A percentile compares a stretch with the other conserved stretches of the same genome.
Evolutionary conservation across 768 basidiomycete genomes (phyloP).

Genomic region (Dendrothele bispora): DNA sequence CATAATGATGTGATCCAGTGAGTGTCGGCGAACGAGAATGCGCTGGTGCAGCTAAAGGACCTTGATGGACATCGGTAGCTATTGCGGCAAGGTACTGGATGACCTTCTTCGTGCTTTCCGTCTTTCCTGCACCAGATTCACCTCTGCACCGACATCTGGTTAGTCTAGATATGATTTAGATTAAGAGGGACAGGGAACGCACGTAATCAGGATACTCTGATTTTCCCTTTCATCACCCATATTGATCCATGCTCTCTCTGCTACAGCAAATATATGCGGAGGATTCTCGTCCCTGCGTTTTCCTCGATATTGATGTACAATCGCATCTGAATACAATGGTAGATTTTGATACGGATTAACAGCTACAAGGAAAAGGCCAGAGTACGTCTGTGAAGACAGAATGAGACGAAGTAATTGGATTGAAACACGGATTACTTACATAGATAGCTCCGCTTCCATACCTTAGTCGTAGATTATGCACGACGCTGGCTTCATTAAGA

Average conservation of each 20-base stretch:
- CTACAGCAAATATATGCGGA: conserved; percentile 96
- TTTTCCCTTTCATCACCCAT: conserved; percentile 98
- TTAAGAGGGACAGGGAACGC: conserved; percentile 29
- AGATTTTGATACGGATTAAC: conserved; percentile 95
- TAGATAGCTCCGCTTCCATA: conserved; percentile 93
- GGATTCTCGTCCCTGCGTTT: conserved; percentile 89
- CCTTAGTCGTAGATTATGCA: conserved; percentile 92
- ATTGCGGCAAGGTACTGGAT: conserved; percentile 99
- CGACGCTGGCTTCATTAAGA: conserved; percentile 97
- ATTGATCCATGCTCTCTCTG: conserved; percentile 96
- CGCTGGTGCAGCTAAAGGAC: conserved; percentile 49
- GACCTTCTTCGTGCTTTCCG: conserved; percentile 98
- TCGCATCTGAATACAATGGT: conserved; percentile 87
- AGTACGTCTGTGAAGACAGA: conserved; percentile 74
- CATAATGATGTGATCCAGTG: conserved; percentile 46
- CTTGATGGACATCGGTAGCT: conserved; percentile 71
- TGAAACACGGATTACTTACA: conserved; percentile 46
- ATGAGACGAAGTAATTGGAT: conserved; percentile 8
- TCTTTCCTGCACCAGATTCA: conserved; percentile 99
- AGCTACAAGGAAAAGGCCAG: conserved; percentile 95
- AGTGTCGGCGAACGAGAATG: conserved; percentile 71
- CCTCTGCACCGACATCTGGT: conserved; percentile 55
- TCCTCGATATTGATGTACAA: conserved; percentile 87
- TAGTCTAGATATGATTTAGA: conserved; percentile 9
- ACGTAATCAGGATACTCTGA: conserved; percentile 98